Percentiles rank a stretch among this genome's conserved stretches.
Conservation (phyloP, 257 asterid genomes). For the Fraxinus americana region DNA sequence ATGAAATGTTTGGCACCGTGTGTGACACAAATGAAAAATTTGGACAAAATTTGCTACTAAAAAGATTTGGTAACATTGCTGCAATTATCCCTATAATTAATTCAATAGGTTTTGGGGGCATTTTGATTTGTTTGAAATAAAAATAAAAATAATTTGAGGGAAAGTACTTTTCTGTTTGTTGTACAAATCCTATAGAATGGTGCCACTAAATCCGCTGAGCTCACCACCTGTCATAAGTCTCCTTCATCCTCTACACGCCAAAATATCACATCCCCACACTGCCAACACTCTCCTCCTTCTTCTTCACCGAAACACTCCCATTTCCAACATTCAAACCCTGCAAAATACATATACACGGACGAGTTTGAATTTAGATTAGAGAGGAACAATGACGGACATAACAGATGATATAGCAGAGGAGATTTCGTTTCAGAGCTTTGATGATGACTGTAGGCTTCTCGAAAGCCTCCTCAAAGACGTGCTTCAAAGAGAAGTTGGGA, state of each 20-base stretch:
- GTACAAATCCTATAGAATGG: slow-evolving; percentile 1
- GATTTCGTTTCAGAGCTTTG: slow-evolving; percentile 85
- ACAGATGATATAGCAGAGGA: slow-evolving; percentile 97
- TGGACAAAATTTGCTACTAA: too few relatives aligned
- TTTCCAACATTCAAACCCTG: not conserved
- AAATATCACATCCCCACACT: slow-evolving; percentile 37
- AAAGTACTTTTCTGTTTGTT: too few relatives aligned
- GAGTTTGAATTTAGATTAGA: not conserved
- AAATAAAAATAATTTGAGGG: too few relatives aligned
- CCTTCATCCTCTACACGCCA: slow-evolving; percentile 12
- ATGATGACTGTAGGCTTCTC: slow-evolving; percentile 84
- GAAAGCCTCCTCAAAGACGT: slow-evolving; percentile 89
- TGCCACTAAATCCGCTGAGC: slow-evolving; percentile 14
- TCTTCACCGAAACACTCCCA: slow-evolving; percentile 1
- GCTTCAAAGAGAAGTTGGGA: slow-evolving; percentile 82
- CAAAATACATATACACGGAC: slow-evolving; percentile 8
- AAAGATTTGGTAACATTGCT: too few relatives aligned
- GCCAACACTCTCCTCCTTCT: slow-evolving; percentile 7
- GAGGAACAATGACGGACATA: slow-evolving; percentile 66
- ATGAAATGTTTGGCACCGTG: too few relatives aligned
- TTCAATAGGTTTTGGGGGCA: too few relatives aligned
- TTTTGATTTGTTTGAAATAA: too few relatives aligned
- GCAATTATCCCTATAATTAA: too few relatives aligned
- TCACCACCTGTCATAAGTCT: slow-evolving; percentile 50
- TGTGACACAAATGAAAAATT: too few relatives aligned